Conservation (phyloP, 306 rosid genomes). For the Gastrolobium bilobum region DNA sequence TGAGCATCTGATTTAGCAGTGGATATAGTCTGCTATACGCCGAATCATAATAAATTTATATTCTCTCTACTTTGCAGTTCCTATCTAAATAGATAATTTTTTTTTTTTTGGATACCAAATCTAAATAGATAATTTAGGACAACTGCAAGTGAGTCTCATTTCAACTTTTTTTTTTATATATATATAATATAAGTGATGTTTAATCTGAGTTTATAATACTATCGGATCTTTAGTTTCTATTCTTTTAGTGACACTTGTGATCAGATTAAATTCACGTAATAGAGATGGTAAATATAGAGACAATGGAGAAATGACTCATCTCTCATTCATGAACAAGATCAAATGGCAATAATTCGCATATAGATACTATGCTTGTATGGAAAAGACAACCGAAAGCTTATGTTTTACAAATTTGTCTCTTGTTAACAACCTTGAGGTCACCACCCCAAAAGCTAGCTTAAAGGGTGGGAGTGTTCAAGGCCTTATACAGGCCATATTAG, state of each 20-base stretch:
- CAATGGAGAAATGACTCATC: slow-evolving; percentile 18
- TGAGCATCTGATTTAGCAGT: not conserved
- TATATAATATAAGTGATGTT: not conserved
- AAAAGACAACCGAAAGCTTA: not conserved
- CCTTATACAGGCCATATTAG: too few relatives aligned
- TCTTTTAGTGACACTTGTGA: not conserved
- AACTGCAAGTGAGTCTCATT: not conserved
- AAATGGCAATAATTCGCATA: slow-evolving; percentile 9
- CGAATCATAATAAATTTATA: not conserved
- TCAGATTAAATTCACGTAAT: slow-evolving; percentile 7
- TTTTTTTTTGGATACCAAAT: not conserved
- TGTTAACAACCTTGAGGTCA: too few relatives aligned
- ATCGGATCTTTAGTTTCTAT: not conserved
- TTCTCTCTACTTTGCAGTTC: not conserved
- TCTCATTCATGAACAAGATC: slow-evolving; percentile 5
- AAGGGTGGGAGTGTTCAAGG: too few relatives aligned
- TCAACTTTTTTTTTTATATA: not conserved
- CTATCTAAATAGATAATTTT: too few relatives aligned
- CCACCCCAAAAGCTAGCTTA: too few relatives aligned
- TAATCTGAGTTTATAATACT: not conserved
- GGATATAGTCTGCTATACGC: not conserved
- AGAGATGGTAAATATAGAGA: not conserved
- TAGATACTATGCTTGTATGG: not conserved
- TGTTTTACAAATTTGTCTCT: not conserved
- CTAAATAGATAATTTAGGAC: not conserved